These are phyloP conservation scores for Clitopilus passeckerianus DNA, from an alignment of 768 basidiomycete genomes.

Conservation along the genomic window DNA sequence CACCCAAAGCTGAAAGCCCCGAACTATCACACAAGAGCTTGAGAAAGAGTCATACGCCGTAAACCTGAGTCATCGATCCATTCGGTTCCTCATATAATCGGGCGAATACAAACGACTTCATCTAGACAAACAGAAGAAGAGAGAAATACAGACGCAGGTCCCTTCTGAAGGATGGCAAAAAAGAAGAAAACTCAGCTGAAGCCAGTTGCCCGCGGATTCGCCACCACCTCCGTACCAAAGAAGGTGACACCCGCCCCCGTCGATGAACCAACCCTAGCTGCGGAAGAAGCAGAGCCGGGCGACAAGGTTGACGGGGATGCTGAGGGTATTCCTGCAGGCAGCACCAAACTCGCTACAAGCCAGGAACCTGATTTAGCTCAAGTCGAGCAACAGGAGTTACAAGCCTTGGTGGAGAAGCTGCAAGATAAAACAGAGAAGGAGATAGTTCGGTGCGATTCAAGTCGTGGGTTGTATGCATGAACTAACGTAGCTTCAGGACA, in stretches of 20 bases:
- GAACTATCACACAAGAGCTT: not conserved
- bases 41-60: not conserved
- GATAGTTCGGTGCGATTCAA: constrained; percentile 50
- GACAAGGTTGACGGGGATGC: constrained; percentile 1
- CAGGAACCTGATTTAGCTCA: constrained; percentile 31
- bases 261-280: constrained; percentile 13
- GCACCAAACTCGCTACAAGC: constrained; percentile 5
- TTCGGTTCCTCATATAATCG: not conserved
- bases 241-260: constrained; percentile 38
- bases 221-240: constrained; percentile 81
- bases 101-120: not conserved
- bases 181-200: constrained; percentile 84
- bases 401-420: constrained; percentile 71
- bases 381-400: constrained; percentile 54
- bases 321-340: constrained; percentile 1
- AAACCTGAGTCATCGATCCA: not conserved
- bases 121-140: not conserved
- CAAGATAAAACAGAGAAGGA: constrained; percentile 91
- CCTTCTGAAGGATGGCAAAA: constrained; percentile 53
- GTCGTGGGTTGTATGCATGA: not conserved
- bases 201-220: constrained; percentile 70
- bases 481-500: constrained; percentile 16
- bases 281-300: constrained; percentile 4
- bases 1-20: not conserved
- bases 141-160: not conserved